These are phyloP conservation scores for Colletotrichum costaricense DNA, from an alignment of 2,329 filamentous ascomycete species.

Conservation along the genomic window DNA sequence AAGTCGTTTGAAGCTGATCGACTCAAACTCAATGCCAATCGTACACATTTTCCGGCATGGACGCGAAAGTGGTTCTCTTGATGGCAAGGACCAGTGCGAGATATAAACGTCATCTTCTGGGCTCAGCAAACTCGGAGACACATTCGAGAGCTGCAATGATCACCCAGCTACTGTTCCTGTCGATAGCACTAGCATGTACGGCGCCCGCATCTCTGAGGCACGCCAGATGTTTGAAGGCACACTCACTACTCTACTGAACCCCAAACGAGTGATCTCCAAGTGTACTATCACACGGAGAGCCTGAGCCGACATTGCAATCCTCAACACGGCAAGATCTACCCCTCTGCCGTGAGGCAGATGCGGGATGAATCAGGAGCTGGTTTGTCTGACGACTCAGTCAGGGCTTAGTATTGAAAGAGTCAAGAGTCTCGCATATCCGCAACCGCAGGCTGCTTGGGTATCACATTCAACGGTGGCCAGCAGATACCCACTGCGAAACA, in stretches of 20 bases:
- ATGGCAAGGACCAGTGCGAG: not conserved
- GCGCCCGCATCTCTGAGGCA: not conserved
- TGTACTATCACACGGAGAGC: conserved; percentile 5
- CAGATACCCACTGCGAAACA: not conserved
- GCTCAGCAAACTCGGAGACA: not conserved
- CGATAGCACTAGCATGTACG: not conserved
- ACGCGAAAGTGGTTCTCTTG: not conserved
- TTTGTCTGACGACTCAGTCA: not conserved
- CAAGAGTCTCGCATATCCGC: not conserved
- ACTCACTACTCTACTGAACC: not conserved
- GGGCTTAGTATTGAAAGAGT: not conserved
- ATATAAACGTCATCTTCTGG: not conserved
- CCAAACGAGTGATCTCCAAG: conserved; percentile 14
- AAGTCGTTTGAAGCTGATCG: not conserved
- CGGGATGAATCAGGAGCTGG: not conserved
- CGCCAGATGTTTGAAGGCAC: not conserved
- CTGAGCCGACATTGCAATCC: not conserved
- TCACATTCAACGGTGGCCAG: conserved; percentile 9
- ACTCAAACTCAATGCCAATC: not conserved
- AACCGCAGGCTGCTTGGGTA: conserved; percentile 2
- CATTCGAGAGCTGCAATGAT: not conserved
- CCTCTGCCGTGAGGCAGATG: not conserved
- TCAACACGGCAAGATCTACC: conserved; percentile 7
- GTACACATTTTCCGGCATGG: not conserved
- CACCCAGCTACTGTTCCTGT: not conserved